These are phyloP conservation scores for Aspergillus udagawae DNA, from an alignment of 2,329 filamentous ascomycete genomes.

Conservation along the genomic window DNA sequence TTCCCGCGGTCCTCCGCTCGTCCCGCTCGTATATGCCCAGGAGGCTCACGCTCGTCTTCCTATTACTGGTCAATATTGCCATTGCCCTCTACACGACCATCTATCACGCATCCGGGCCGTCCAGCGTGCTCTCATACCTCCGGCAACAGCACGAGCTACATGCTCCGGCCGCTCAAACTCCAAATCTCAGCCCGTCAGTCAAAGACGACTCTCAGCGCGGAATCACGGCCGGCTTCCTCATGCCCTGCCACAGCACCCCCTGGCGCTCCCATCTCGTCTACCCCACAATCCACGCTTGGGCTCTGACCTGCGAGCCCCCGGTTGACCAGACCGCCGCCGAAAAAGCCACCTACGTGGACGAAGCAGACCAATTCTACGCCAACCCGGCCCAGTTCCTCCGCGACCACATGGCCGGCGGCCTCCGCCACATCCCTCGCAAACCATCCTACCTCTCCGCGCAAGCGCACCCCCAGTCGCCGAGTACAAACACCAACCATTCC, in stretches of 20 bases:
- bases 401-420: conserved; percentile 47
- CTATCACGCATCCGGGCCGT: conserved; percentile 75
- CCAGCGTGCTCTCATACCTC: conserved; percentile 70
- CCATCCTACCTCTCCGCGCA: conserved; percentile 27
- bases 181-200: not conserved
- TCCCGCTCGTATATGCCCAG: conserved; percentile 43
- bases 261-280: conserved; percentile 87
- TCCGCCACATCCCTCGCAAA: conserved; percentile 28
- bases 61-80: conserved; percentile 63
- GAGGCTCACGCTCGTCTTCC: conserved; percentile 49
- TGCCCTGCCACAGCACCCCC: conserved; percentile 93
- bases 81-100: conserved; percentile 71
- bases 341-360: conserved; percentile 71
- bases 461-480: not conserved
- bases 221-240: conserved; percentile 71
- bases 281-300: conserved; percentile 71
- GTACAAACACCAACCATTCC: conserved; percentile 5
- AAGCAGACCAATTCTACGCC: conserved; percentile 86
- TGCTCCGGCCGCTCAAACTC: conserved; percentile 37
- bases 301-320: conserved; percentile 86
- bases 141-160: conserved; percentile 66
- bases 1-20: conserved; percentile 36
- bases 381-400: conserved; percentile 57
- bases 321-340: conserved; percentile 59
- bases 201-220: conserved; percentile 21